Base-by-base conservation (phyloP, 306 rosid genomes). In the Acacia melanoxylon region DNA sequence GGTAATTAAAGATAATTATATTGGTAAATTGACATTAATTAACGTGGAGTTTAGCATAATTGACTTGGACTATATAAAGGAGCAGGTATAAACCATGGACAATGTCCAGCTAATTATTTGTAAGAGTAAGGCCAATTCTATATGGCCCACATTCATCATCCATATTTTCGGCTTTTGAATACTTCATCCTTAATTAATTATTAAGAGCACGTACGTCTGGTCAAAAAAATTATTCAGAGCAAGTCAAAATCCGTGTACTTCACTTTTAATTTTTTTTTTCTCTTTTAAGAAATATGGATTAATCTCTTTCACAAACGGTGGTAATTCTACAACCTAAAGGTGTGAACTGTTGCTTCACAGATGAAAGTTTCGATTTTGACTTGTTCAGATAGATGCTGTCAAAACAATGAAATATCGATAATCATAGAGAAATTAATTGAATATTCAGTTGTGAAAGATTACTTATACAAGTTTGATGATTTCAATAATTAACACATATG, bases 181-280 rank as follows among this genome's bases (percentile, higher is more conserved):
- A 24, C 66, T 22, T 15, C 19, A 73, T 15, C 31, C n/a, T 44
- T 56, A 33, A 45, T 59, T 10, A 42, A 42, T 24, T 24, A 65
- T 11, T 4, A 65, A 27, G 70, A 48, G 27, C 78, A 27, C 76
- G 84, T 80, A 79, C 76, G 84, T 80, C 82, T 5, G 41, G 41
- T 37, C 41, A 37, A 37, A 37, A 6, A 37, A 44, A 45, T 59
- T 10, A 42, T 24, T 24, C 54, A n/a, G 70, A 37, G 27, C 74
- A 37, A 80, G 84, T 84, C 84, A 84, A 80, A 75, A 27, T 69
- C 27, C 76, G 84, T 40, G 79, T 49, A 80, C 87, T 79, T 84
- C 62, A 61, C 31, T 54, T 83, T 74, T 14, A 13, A 29, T 20
- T 73, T 44, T 3, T 33, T 33, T 37, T 37, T 37, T 1, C 41